Conservation (phyloP, 1,284 basidiomycete genomes). For the Lentinula novae-zelandiae region DNA sequence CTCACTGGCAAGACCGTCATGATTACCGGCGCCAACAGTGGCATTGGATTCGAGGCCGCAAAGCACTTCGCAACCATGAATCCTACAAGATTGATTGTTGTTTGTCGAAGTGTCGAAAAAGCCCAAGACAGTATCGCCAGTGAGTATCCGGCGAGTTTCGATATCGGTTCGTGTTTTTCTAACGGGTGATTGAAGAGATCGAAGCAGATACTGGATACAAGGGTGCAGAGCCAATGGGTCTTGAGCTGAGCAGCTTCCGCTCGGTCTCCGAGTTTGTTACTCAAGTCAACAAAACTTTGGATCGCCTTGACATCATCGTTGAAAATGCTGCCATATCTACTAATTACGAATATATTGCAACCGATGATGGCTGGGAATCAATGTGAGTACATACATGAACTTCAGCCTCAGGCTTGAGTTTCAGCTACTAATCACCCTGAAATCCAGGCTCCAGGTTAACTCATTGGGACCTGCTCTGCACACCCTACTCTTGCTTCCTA, state of each 20-base stretch:
- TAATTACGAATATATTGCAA: conserved; percentile 19
- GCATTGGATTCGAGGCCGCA: conserved; percentile 29
- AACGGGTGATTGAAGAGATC: conserved; percentile 21
- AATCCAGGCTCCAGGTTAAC: conserved; percentile 16
- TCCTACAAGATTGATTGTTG: conserved; percentile 25
- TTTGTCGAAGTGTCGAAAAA: conserved; percentile 24
- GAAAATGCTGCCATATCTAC: conserved; percentile 32
- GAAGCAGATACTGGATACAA: conserved; percentile 28
- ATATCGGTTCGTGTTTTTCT: not conserved
- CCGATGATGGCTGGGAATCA: conserved; percentile 35
- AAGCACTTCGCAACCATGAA: conserved; percentile 30
- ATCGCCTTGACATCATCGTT: conserved; percentile 36
- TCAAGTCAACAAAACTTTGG: conserved; percentile 31
- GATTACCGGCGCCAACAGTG: conserved; percentile 31
- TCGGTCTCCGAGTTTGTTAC: conserved; percentile 36
- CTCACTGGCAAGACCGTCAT: conserved; percentile 29
- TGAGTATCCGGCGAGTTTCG: conserved; percentile 9
- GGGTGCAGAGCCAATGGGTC: conserved; percentile 29
- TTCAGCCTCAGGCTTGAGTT: not conserved
- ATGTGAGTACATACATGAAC: conserved; percentile 23
- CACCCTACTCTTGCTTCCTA: conserved; percentile 38
- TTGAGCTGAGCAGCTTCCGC: conserved; percentile 35
- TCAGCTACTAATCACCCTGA: not conserved
- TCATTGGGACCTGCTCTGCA: conserved; percentile 19
- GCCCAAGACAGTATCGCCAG: conserved; percentile 20